These are phyloP conservation scores for Boletus huronensis DNA, from an alignment of 768 basidiomycete genomes.

Conservation along the genomic window DNA sequence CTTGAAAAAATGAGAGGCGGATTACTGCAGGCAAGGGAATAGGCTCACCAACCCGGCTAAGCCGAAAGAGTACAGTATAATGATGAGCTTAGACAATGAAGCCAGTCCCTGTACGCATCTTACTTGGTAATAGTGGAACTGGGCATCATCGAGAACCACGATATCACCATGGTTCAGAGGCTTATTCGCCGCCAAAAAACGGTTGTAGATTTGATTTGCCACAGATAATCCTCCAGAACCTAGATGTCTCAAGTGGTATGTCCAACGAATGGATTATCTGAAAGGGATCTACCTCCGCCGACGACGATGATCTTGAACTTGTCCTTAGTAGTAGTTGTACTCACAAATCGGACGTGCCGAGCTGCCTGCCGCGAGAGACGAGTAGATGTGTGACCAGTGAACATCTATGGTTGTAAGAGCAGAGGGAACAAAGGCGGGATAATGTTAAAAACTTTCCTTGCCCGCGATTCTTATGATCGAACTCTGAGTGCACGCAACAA, in stretches of 20 bases:
- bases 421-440: neutral
- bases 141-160: slow-evolving; percentile 77
- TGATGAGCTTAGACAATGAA: slow-evolving; percentile 1
- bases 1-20: slow-evolving; percentile 35
- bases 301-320: slow-evolving; percentile 84
- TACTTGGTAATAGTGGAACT: slow-evolving; percentile 84
- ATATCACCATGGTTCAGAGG: slow-evolving; percentile 72
- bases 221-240: slow-evolving; percentile 80
- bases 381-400: neutral
- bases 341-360: slow-evolving; percentile 20
- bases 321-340: slow-evolving; percentile 35
- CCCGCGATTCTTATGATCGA: neutral
- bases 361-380: slow-evolving; percentile 3
- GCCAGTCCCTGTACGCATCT: neutral
- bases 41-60: slow-evolving; percentile 83
- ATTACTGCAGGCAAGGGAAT: neutral
- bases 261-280: neutral
- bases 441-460: no score
- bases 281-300: slow-evolving; percentile 65
- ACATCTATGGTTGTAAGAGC: slow-evolving; percentile 1
- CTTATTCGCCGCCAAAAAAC: slow-evolving; percentile 69
- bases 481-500: slow-evolving; percentile 3
- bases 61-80: neutral
- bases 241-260: slow-evolving; percentile 29
- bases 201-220: slow-evolving; percentile 84